Base-by-base conservation (phyloP, 768 basidiomycete species). In the Leccinum imitatum region DNA sequence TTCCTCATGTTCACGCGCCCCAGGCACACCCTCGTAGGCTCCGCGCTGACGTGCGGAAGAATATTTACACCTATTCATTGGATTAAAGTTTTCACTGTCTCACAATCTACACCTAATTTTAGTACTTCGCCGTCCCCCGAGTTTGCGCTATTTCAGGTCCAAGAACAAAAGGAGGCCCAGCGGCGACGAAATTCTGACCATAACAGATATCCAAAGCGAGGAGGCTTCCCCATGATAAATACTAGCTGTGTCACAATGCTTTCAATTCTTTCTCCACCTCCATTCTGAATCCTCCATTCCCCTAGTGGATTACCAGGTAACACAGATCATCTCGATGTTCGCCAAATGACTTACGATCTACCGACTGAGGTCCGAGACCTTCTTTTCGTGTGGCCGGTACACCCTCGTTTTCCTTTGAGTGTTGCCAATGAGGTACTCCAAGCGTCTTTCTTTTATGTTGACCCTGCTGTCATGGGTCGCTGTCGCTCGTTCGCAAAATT, bases 341-440 rank as follows among this genome's bases (percentile, higher is more conserved):
- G 27, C 13, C n/a, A 23, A 41, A 53, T 37, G 27, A 50, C 13
- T 14, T 50, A 15, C 46, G 21, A 1, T 50, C 54, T 0, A 19
- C 47, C 39, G 39, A 23, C 8, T 10, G 9, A 67, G 69, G 69
- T 71, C 65, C 44, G 70, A 54, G 65, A 71, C 70, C 67, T 63
- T 35, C 11, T 61, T 60, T 58, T 54, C 31, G 35, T 46, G 67
- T 67, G 61, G 55, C 62, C 39, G 68, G 68, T 50, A 69, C 63
- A 69, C 67, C 59, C 50, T 63, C 33, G 27, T 59, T 57, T 48
- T 19, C 21, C n/a, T 14, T 59, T 30, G 2, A 44, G n/a, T 35
- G 44, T 59, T 15, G 56, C 53, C 27, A 17, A 72, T 71, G 69
- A 21, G 48, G 39, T 37, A 47, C 44, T 52, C 59, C 51, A 39